Evolutionary conservation across 371 early-diverging fungal species (phyloP).

Genomic region (Dichotomocladium elegans): DNA sequence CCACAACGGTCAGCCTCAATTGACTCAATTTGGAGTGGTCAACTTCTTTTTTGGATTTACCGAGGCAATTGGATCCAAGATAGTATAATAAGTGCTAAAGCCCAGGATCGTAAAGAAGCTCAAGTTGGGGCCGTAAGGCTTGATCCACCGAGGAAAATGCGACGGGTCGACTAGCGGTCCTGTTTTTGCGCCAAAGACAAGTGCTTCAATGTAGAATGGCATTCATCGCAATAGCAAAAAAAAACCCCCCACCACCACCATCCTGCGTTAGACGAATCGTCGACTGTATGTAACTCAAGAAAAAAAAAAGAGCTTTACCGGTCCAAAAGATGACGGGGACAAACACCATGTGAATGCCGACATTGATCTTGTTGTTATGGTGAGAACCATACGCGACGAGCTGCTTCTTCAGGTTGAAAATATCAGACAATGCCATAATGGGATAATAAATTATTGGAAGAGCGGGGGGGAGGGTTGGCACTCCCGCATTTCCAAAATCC

Average conservation of each 20-base stretch:
- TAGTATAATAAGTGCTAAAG: conserved; percentile 72
- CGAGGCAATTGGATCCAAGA: conserved; percentile 79
- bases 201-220: conserved; percentile 16
- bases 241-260: neutral
- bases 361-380: conserved; percentile 75
- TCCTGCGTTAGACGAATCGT: too few relatives aligned
- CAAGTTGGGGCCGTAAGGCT: conserved; percentile 52
- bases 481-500: too few relatives aligned
- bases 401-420: conserved; percentile 72
- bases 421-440: conserved; percentile 21
- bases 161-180: conserved; percentile 45
- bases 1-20: too few relatives aligned
- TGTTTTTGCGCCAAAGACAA: conserved; percentile 58
- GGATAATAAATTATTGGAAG: too few relatives aligned
- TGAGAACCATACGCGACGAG: conserved; percentile 76
- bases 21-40: too few relatives aligned
- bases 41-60: too few relatives aligned
- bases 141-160: conserved; percentile 16
- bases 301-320: conserved; percentile 28
- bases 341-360: conserved; percentile 84
- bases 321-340: conserved; percentile 91
- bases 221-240: neutral
- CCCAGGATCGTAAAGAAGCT: conserved; percentile 49
- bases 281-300: too few relatives aligned
- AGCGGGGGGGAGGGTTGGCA: too few relatives aligned